phyloP scores from a whole-genome alignment of 495 filamentous ascomycete genomes.

The Lichina pygmaea region DNA sequence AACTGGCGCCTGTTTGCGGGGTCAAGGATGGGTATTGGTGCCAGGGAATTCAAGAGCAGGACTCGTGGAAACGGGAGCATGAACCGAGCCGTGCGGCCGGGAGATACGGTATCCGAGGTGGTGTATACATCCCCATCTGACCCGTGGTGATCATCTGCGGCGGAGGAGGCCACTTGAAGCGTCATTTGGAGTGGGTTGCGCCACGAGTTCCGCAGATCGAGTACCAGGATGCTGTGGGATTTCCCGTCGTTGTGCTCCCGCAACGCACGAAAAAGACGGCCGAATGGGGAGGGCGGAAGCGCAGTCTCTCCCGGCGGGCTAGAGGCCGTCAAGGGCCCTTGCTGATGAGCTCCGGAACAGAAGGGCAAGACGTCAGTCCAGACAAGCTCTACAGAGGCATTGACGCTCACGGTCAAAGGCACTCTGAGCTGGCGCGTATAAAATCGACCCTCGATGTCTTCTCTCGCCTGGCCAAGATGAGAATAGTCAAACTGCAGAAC shows the following conservation, averaged over 20 bases:
- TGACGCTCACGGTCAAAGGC: constrained; percentile 70
- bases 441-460: constrained; percentile 41
- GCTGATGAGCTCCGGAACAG: constrained; percentile 17
- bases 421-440: constrained; percentile 65
- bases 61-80: constrained; percentile 52
- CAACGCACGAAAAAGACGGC: background rate
- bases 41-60: constrained; percentile 48
- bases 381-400: constrained; percentile 59
- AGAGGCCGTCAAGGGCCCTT: no score
- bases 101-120: constrained; percentile 35
- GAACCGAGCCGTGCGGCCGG: constrained; percentile 52
- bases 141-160: background rate
- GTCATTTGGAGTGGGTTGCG: constrained; percentile 42
- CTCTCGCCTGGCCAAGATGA: constrained; percentile 30
- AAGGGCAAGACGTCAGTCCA: constrained; percentile 59
- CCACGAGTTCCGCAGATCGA: constrained; percentile 80
- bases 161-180: constrained; percentile 8
- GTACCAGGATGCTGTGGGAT: constrained; percentile 49
- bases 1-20: constrained; percentile 58
- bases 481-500: constrained; percentile 69
- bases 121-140: constrained; percentile 10
- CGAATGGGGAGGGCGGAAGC: no score
- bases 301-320: no score
- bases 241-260: constrained; percentile 5
- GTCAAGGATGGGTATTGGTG: constrained; percentile 56